Evolutionary conservation across 768 basidiomycete genomes (phyloP), one percentile per base, ranked within the genome.

Genomic region (Pleurotus ostreatus): DNA sequence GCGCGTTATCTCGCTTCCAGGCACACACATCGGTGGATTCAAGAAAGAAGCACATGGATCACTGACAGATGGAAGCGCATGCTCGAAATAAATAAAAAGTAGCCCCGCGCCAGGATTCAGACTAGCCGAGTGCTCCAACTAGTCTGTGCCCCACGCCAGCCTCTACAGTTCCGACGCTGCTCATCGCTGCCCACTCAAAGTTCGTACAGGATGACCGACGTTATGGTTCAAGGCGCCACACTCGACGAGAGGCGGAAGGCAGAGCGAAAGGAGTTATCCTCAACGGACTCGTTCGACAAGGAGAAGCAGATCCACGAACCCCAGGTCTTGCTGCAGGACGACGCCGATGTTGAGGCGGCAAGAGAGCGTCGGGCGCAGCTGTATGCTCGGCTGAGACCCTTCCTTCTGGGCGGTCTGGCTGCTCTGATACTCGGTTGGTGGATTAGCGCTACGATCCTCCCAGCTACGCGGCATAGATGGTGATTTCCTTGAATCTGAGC

Each of bases 341-440:
- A 61, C 2, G 66, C 59, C 38, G 68, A 68, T 6, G 57, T 59
- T 20, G 65, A 66, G 45, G 61, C 22, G 0, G 57, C 46, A 5
- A 38, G 46, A 25, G 54, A 40, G 5, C 49, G 55, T 5, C 47
- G 54, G 25, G 23, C 57, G 34, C 38, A 62, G 37, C 23, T 69
- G 5, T 64, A 65, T 51, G 45, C 15, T 37, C 72, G 66, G 55
- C 61, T 69, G 54, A 73, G 78, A 11, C 74, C 77, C n/a, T 71
- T 71, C 61, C 65, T 84, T 46, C 72, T 92, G 37, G 69, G 68
- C 46, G 81, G 62, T 13, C 59, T 86, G 0, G 86, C 85, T 8
- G 63, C 75, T 11, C 66, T 85, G 49, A 89, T 94, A 60, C 73
- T 92, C 43, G 91, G 81, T 41, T 94, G 91, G 91, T 94, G 91